Evolutionary conservation across 768 basidiomycete genomes (phyloP).

Genomic region (Auriculariales sp.): DNA sequence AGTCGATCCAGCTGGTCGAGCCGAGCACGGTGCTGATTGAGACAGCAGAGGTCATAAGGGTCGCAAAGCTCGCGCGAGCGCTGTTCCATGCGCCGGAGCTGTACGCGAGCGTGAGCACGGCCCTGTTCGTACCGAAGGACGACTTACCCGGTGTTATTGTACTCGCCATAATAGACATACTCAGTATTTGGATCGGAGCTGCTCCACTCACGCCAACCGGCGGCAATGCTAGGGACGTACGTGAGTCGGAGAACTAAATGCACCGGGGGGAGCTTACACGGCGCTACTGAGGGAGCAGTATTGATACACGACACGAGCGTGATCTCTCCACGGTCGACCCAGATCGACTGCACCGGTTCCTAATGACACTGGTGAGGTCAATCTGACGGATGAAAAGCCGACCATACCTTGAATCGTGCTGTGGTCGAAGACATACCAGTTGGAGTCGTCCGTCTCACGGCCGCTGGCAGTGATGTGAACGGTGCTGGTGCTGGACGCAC

Average conservation of each 20-base stretch:
- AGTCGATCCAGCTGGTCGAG: neutral
- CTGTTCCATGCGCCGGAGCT: conserved; percentile 9
- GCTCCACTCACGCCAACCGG: conserved; percentile 16
- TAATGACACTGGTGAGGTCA: no score
- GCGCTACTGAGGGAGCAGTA: conserved; percentile 9
- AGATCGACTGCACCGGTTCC: conserved; percentile 14
- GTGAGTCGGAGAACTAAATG: conserved; percentile 1
- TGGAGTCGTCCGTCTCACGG: conserved; percentile 18
- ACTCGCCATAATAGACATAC: conserved; percentile 17
- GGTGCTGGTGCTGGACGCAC: conserved; percentile 14
- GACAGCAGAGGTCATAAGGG: conserved; percentile 8
- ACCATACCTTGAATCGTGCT: conserved; percentile 1
- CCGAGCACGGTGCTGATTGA: neutral
- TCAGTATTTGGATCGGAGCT: conserved; percentile 14
- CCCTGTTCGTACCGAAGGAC: no score
- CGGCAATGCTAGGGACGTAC: conserved; percentile 1
- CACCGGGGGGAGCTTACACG: conserved; percentile 7
- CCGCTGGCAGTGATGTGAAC: conserved; percentile 37
- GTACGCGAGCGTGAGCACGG: no score
- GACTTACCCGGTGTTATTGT: conserved; percentile 14
- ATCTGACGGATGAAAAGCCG: no score
- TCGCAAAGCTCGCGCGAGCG: conserved; percentile 15
- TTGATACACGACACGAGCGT: conserved; percentile 15
- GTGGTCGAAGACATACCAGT: conserved; percentile 32
- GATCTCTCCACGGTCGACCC: conserved; percentile 15